Percentiles rank a stretch among this genome's conserved stretches.
phyloP scores from a whole-genome alignment of 192 early-diverging fungal species.

The Linnemannia hyalina region DNA sequence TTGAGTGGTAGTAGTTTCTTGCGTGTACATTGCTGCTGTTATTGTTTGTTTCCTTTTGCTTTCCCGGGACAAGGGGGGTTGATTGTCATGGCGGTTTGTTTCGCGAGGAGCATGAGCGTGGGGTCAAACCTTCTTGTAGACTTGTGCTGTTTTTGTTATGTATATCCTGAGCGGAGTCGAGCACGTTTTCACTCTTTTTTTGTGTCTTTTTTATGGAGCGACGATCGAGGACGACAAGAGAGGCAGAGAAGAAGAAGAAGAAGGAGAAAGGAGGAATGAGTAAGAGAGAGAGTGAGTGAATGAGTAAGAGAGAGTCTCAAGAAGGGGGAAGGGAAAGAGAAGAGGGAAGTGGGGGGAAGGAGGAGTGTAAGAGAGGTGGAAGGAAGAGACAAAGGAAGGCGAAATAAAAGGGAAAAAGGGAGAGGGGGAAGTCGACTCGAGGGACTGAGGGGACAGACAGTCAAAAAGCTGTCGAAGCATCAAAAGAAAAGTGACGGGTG shows the following conservation, averaged over 20 bases:
- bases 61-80: neutral
- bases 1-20: neutral
- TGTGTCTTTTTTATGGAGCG: constrained; percentile 5
- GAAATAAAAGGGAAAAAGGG: neutral
- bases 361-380: neutral
- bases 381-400: neutral
- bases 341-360: neutral
- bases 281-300: too few species aligned
- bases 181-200: neutral
- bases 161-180: constrained; percentile 8
- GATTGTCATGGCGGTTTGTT: neutral
- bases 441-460: too few species aligned
- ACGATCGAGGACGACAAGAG: neutral
- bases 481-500: neutral
- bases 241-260: neutral
- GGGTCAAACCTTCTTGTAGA: constrained; percentile 29
- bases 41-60: neutral
- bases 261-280: neutral
- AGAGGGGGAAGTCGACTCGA: neutral
- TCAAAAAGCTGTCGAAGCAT: neutral
- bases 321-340: neutral
- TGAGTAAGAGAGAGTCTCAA: neutral
- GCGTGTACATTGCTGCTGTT: neutral
- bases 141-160: constrained; percentile 1
- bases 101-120: constrained; percentile 16